These are phyloP conservation scores for Penicillium pulvis DNA, from an alignment of 495 filamentous ascomycete genomes.

Conservation along the genomic window DNA sequence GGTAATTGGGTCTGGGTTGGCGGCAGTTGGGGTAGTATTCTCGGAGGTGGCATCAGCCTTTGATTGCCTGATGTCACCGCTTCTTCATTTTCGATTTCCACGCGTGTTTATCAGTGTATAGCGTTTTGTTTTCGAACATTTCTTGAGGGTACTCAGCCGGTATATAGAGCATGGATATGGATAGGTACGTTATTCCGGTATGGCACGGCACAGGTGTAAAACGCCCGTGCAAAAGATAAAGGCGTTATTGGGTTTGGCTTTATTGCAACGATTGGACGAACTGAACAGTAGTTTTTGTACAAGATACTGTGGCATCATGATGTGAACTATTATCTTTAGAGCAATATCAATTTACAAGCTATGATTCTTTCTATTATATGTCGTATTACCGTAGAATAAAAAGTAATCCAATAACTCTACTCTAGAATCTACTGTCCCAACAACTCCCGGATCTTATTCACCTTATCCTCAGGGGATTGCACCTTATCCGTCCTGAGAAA, in stretches of 20 bases:
- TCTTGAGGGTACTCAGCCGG: not conserved
- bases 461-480: slow-evolving; percentile 68
- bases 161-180: slow-evolving; percentile 26
- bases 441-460: slow-evolving; percentile 61
- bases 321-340: not conserved
- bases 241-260: slow-evolving; percentile 14
- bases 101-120: slow-evolving; percentile 17
- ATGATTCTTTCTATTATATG: not conserved
- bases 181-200: slow-evolving; percentile 3
- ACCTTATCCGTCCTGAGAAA: slow-evolving; percentile 71
- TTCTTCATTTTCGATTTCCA: slow-evolving; percentile 7
- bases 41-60: slow-evolving; percentile 44
- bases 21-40: slow-evolving; percentile 46
- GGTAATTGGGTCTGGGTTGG: slow-evolving; percentile 53
- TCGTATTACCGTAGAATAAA: not conserved
- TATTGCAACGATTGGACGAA: slow-evolving; percentile 2
- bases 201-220: not conserved
- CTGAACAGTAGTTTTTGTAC: not conserved
- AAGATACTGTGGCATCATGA: not conserved
- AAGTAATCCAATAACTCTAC: not conserved
- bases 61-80: slow-evolving; percentile 8
- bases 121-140: slow-evolving; percentile 20
- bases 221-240: slow-evolving; percentile 2
- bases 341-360: not conserved
- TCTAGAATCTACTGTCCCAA: slow-evolving; percentile 41